Evolutionary conservation across 164 flowering plant genomes (phyloP), one percentile per base, ranked within the genome.

Genomic region (Umbilicus rupestris): DNA sequence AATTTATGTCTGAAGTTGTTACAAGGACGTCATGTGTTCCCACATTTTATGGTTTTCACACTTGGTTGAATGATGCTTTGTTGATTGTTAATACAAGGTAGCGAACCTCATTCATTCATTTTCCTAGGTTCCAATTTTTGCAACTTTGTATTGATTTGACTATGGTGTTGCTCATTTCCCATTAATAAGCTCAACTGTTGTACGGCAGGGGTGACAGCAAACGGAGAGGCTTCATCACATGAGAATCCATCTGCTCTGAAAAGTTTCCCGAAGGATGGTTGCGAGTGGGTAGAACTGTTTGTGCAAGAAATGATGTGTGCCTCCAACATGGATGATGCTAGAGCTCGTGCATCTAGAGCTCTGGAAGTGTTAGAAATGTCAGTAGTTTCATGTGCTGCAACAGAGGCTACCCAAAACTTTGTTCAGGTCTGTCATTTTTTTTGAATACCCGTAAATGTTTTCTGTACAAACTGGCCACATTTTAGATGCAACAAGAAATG

Each of bases 211-310:
- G 46, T 58, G 19, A 39, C 44, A n/a, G 24, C 71, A 47, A 73
- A 62, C 67, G 85, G 64, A 58, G 72, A 69, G 31, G 69, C 45
- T 45, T 71, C 67, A 50, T 66, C 73, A 24, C 42, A 77, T 60
- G 78, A 74, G 44, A 68, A 71, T 67, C 62, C 69, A 44, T 24
- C 74, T 1, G 66, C 67, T 44, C 70, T 66, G 1, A 73, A 62
- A 49, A 74, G 73, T 41, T 74, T 79, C 22, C 90, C 87, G 8
- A 46, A 29, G 8, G 79, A 86, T 76, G 98, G 97, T 67, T 76
- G 78, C 10, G 89, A 84, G 70, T 93, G 97, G 97, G 91, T 90
- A 57, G 97, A 90, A 39, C 66, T 86, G 62, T 77, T 93, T 73
- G 96, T 93, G 66, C 84, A 80, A 69, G 98, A 93, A 70, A 82